Conservation (phyloP, 1,139 yeast species). For the Ogataea hybrid region DNA sequence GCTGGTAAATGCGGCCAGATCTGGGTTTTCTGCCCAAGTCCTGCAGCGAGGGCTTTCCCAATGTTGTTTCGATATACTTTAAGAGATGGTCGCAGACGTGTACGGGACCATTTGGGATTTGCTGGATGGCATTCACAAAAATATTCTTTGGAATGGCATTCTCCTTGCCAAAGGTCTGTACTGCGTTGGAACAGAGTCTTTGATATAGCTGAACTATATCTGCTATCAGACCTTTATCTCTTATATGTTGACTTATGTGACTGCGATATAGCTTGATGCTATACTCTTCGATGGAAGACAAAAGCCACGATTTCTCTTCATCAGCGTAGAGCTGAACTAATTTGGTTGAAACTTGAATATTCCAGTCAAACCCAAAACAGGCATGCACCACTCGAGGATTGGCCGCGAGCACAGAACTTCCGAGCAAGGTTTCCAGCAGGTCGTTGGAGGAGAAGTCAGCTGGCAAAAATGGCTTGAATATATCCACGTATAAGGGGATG, state of each 20-base stretch:
- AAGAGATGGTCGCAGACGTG: constrained; percentile 16
- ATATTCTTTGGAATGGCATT: constrained; percentile 3
- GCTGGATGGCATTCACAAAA: constrained; percentile 8
- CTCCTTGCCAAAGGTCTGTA: constrained; percentile 1
- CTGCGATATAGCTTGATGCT: background rate
- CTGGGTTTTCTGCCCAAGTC: background rate
- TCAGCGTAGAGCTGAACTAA: background rate
- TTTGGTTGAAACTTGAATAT: background rate
- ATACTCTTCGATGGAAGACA: background rate
- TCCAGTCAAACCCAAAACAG: constrained; percentile 3
- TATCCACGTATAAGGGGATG: constrained; percentile 1
- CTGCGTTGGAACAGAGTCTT: background rate
- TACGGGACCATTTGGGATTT: constrained; percentile 7
- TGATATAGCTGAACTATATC: background rate
- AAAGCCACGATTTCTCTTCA: constrained; percentile 1
- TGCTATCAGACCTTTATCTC: background rate
- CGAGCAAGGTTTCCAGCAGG: constrained; percentile 1
- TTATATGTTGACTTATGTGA: background rate
- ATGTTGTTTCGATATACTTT: constrained; percentile 13
- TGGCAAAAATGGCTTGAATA: constrained; percentile 2
- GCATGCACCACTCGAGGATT: constrained; percentile 1
- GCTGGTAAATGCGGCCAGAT: background rate
- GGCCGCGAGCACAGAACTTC: constrained; percentile 1
- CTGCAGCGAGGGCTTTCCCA: constrained; percentile 4
- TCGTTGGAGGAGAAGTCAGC: background rate